Evolutionary conservation across 1,139 yeast genomes (phyloP).

Genomic region (Debaryomyces nepalensis): DNA sequence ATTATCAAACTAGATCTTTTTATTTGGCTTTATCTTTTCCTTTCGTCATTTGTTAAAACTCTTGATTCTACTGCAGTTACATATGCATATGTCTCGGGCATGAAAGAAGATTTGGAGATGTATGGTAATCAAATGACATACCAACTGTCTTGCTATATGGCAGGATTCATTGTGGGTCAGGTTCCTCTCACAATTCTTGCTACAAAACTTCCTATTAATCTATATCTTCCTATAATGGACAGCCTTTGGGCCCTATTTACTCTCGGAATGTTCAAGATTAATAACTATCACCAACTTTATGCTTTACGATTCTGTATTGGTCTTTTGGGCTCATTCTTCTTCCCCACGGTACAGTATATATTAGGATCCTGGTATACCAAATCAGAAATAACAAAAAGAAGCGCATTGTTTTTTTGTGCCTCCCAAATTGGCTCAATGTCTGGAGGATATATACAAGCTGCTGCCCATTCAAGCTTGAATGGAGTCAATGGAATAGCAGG

Average conservation of each 20-base stretch:
- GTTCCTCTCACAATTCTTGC: slow-evolving; percentile 6
- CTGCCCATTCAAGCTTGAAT: slow-evolving; percentile 28
- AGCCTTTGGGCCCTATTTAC: slow-evolving; percentile 34
- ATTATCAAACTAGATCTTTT: too few species aligned
- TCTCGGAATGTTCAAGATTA: slow-evolving; percentile 25
- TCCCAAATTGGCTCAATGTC: slow-evolving; percentile 19
- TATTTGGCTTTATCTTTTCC: too few species aligned
- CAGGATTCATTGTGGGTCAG: slow-evolving; percentile 13
- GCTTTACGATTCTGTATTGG: slow-evolving; percentile 36
- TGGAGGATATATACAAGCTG: slow-evolving; percentile 44
- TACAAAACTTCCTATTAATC: slow-evolving; percentile 17
- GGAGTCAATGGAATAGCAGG: slow-evolving; percentile 35
- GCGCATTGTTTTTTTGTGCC: slow-evolving; percentile 23
- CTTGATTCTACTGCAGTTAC: slow-evolving; percentile 28
- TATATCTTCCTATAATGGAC: slow-evolving; percentile 24
- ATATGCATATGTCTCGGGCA: slow-evolving; percentile 37
- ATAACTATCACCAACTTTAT: slow-evolving; percentile 24
- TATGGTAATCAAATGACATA: slow-evolving; percentile 31
- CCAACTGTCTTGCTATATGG: slow-evolving; percentile 23
- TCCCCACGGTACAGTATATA: neutral
- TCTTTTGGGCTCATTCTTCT: slow-evolving; percentile 30
- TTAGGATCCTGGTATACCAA: slow-evolving; percentile 10
- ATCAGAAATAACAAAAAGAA: slow-evolving; percentile 15
- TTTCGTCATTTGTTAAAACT: slow-evolving; percentile 34
- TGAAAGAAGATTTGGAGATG: slow-evolving; percentile 32